A percentile compares a stretch with the other conserved stretches of the same genome.
Evolutionary conservation across 139 green algal genomes (phyloP).

Genomic region (Cymbomonas tetramitiformis): DNA sequence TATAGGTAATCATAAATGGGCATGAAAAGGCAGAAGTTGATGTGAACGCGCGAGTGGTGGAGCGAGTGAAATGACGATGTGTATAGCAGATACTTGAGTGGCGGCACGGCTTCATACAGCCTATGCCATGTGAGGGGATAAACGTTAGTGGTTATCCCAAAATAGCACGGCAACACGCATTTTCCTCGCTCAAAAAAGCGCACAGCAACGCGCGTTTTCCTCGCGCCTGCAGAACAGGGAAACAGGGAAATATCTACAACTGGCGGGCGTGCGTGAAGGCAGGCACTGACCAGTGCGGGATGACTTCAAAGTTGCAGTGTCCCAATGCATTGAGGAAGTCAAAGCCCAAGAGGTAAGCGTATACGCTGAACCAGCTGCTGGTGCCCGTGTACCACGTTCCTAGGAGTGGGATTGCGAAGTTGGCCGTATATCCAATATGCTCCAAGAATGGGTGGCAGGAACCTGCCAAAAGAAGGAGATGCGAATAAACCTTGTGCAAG

Average conservation of each 20-base stretch:
- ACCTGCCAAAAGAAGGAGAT: too few relatives aligned
- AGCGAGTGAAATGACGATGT: conserved; percentile 34
- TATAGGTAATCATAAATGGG: conserved; percentile 38
- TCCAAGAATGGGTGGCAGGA: conserved; percentile 36
- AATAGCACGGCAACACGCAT: too few relatives aligned
- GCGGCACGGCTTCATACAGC: too few relatives aligned
- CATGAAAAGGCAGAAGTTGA: conserved; percentile 42
- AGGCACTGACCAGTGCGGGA: conserved; percentile 21
- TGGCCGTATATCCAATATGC: conserved; percentile 32
- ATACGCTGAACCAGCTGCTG: conserved; percentile 27
- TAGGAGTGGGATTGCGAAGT: conserved; percentile 33
- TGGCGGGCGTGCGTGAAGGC: too few relatives aligned
- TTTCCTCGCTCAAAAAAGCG: too few relatives aligned
- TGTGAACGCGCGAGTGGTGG: conserved; percentile 35
- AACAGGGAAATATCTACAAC: too few relatives aligned
- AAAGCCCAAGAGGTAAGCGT: conserved; percentile 33
- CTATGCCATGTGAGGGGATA: too few relatives aligned
- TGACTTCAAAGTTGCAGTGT: conserved; percentile 41
- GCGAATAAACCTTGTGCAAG: too few relatives aligned
- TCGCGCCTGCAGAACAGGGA: too few relatives aligned
- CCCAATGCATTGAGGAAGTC: conserved; percentile 34
- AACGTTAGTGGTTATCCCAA: too few relatives aligned
- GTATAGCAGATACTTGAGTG: conserved; percentile 36
- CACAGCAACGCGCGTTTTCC: too few relatives aligned
- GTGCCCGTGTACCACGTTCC: conserved; percentile 31